Base-by-base conservation (phyloP, 2,329 filamentous ascomycete species). In the Fusarium napiforme region DNA sequence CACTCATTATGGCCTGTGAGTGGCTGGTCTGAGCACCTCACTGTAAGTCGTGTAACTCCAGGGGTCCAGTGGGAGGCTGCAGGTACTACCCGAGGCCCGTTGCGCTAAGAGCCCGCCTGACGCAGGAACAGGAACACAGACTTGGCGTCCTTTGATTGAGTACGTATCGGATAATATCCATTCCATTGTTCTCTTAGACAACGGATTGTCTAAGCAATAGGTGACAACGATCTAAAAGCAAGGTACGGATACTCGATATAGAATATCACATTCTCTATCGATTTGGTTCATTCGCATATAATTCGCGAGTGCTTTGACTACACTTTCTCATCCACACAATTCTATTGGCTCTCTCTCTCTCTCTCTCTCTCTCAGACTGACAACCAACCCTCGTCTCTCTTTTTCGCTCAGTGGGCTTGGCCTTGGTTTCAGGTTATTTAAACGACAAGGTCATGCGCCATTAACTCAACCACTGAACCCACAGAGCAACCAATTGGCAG, bases 41-140 rank as follows among this genome's bases (percentile, higher is more conserved):
- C 40, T 36, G 30, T 50, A 21, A 50, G 18, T 28, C 14, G 40
- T 45, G 59, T 45, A 28, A 49, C 47, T 71, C 39, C 67, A 74
- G 71, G 63, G 67, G 49, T 64, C 58, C 37, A 46, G 30, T 47
- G 40, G 40, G 21, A 71, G 26, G 67, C 58, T 73, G 61, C 69
- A 75, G 65, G 50, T 60, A 49, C 59, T 68, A 75, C 34, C 62
- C 72, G 69, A 75, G 60, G 42, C 72, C 60, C 61, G 59, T 67
- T 69, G 64, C 73, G 65, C 73, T 75, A 76, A 70, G 56, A 60
- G 46, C 57, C 60, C 64, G 60, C 71, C 68, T 64, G 74, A 77
- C 40, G 75, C 75, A 77, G 75, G 75, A 77, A 77, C 75, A 67
- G 66, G 69, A 67, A 75, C 72, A 67, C 19, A 64, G 58, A 23